These are phyloP conservation scores for Prunus davidiana DNA, from an alignment of 306 rosid genomes.

Conservation along the genomic window DNA sequence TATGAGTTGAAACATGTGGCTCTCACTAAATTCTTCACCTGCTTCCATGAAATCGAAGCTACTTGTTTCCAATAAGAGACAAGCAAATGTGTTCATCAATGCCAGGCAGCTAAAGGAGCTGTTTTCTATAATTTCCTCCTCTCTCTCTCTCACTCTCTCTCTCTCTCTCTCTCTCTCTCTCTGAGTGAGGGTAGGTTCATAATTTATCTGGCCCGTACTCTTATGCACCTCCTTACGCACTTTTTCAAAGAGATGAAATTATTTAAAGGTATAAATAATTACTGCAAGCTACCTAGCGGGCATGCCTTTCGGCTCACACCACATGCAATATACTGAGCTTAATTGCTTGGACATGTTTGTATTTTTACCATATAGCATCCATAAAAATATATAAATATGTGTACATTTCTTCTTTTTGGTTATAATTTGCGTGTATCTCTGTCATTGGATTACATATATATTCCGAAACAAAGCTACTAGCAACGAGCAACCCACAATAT, in stretches of 20 bases:
- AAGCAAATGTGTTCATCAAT: conserved; percentile 23
- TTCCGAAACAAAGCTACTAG: background rate
- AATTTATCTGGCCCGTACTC: background rate
- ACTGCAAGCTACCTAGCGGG: background rate
- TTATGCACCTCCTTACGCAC: background rate
- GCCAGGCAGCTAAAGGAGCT: background rate
- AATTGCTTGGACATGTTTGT: background rate
- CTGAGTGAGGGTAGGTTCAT: background rate
- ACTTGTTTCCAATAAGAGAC: conserved; percentile 34
- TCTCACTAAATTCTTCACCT: background rate
- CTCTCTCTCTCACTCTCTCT: no score
- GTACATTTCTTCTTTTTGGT: no score
- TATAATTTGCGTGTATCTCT: no score
- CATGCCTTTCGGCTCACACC: conserved; percentile 3
- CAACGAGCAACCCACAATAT: background rate
- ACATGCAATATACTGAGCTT: background rate
- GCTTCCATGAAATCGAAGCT: conserved; percentile 17
- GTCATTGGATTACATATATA: no score
- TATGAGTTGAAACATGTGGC: background rate
- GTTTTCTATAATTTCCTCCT: background rate
- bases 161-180: background rate
- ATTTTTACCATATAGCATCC: background rate
- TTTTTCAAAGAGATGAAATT: background rate
- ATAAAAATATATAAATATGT: background rate
- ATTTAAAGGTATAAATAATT: background rate